A percentile compares a stretch with the other conserved stretches of the same genome.
Evolutionary conservation across 441 rosid species (phyloP).

Genomic region (Capsella rubella): DNA sequence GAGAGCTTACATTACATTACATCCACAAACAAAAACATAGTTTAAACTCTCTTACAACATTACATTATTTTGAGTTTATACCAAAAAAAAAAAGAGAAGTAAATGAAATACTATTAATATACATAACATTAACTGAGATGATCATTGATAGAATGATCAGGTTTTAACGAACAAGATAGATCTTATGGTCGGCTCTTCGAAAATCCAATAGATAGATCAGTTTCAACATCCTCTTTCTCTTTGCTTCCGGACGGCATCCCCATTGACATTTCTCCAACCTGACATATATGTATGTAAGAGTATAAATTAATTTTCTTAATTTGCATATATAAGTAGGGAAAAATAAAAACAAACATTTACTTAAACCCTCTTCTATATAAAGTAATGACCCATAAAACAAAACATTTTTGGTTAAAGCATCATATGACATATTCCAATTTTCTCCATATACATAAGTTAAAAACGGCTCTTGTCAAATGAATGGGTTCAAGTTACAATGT

Average conservation of each 20-base stretch:
- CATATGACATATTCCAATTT: neutral
- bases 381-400: slow-evolving; percentile 7
- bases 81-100: slow-evolving; percentile 4
- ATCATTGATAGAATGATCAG: neutral
- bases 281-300: neutral
- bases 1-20: neutral
- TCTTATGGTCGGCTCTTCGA: slow-evolving; percentile 19
- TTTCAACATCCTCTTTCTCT: slow-evolving; percentile 35
- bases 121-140: slow-evolving; percentile 14
- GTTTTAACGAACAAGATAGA: neutral
- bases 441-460: neutral
- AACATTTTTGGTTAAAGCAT: neutral
- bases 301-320: neutral
- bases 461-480: slow-evolving; percentile 2
- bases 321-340: neutral
- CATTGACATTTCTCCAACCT: slow-evolving; percentile 25
- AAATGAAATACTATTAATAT: neutral
- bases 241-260: slow-evolving; percentile 22
- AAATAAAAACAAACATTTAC: neutral
- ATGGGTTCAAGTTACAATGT: slow-evolving; percentile 26
- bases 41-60: neutral
- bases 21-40: neutral
- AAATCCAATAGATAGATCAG: slow-evolving; percentile 31
- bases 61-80: slow-evolving; percentile 9
- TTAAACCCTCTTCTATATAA: slow-evolving; percentile 38